These are phyloP conservation scores for Spathaspora boniae DNA, from an alignment of 805 yeast genomes.

Conservation along the genomic window DNA sequence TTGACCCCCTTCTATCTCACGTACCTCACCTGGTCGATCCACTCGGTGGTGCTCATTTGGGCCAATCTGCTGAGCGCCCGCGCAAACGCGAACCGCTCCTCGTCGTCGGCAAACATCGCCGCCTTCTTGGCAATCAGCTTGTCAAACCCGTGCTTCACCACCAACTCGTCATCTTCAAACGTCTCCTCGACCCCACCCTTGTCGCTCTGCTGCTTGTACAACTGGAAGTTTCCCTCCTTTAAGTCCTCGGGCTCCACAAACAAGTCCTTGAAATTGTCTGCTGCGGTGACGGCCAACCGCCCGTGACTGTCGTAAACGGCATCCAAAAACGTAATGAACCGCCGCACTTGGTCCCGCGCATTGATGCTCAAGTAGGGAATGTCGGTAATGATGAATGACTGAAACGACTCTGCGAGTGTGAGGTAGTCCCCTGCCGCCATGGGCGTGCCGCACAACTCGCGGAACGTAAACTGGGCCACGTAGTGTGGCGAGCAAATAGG, in stretches of 20 bases:
- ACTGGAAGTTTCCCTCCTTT: slow-evolving; percentile 43
- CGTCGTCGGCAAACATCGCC: slow-evolving; percentile 82
- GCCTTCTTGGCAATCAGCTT: slow-evolving; percentile 68
- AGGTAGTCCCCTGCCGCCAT: slow-evolving; percentile 94
- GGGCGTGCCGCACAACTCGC: slow-evolving; percentile 81
- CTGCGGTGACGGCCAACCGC: slow-evolving; percentile 83
- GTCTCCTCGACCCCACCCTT: slow-evolving; percentile 35
- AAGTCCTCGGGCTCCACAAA: slow-evolving; percentile 79
- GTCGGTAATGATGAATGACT: slow-evolving; percentile 84
- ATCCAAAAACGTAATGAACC: slow-evolving; percentile 92
- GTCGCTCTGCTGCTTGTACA: slow-evolving; percentile 39
- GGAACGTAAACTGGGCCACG: slow-evolving; percentile 88
- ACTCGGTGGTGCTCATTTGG: slow-evolving; percentile 90
- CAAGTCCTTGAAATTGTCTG: slow-evolving; percentile 76
- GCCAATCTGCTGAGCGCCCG: slow-evolving; percentile 87
- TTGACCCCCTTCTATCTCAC: no score
- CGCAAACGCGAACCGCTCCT: slow-evolving; percentile 95
- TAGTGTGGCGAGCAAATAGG: slow-evolving; percentile 73
- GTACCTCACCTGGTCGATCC: slow-evolving; percentile 60
- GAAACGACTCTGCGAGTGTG: slow-evolving; percentile 71
- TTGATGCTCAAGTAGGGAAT: slow-evolving; percentile 80
- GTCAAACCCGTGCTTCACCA: slow-evolving; percentile 74
- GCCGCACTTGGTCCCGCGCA: slow-evolving; percentile 77
- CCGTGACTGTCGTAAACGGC: slow-evolving; percentile 94
- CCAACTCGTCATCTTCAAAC: slow-evolving; percentile 57